A percentile compares a stretch with the other conserved stretches of the same genome.
Conservation (phyloP, 2,329 filamentous ascomycete species). For the Tolypocladium paradoxum region DNA sequence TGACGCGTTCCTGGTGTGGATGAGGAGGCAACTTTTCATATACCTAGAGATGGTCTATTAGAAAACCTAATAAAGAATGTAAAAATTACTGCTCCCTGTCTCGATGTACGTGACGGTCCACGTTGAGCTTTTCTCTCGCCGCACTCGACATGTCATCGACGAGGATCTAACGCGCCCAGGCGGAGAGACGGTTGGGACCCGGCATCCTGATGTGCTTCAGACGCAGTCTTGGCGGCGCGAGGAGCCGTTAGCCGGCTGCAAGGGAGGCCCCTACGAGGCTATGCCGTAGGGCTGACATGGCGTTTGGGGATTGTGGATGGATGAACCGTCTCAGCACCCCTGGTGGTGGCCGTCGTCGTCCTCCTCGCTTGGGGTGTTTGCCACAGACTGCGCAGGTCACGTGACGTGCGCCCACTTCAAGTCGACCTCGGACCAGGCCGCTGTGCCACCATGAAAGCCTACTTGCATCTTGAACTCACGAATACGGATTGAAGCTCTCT, state of each 20-base stretch:
- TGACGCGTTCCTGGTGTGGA: conserved; percentile 14
- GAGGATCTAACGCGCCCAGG: not conserved
- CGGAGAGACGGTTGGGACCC: not conserved
- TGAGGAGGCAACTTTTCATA: conserved; percentile 25
- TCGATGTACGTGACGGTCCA: not conserved
- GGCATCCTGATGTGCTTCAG: not conserved
- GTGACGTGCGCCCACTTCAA: not conserved
- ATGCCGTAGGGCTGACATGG: not conserved
- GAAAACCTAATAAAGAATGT: conserved; percentile 32
- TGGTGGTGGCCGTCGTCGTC: no score
- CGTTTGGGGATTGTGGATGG: not conserved
- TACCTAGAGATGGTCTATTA: conserved; percentile 25
- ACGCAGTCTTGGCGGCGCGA: no score
- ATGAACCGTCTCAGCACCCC: not conserved
- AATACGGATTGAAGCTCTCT: not conserved
- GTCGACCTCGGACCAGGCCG: not conserved
- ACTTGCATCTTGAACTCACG: not conserved
- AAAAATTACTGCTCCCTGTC: conserved; percentile 13
- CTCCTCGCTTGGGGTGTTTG: not conserved
- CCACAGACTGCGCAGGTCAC: not conserved
- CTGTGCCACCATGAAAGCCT: not conserved
- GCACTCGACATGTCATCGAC: not conserved
- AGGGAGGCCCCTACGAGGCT: not conserved
- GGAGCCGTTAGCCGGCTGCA: not conserved
- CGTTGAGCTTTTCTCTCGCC: not conserved